Conservation (phyloP, 1,139 yeast genomes). For the Zygosaccharomyces pseudobailii region DNA sequence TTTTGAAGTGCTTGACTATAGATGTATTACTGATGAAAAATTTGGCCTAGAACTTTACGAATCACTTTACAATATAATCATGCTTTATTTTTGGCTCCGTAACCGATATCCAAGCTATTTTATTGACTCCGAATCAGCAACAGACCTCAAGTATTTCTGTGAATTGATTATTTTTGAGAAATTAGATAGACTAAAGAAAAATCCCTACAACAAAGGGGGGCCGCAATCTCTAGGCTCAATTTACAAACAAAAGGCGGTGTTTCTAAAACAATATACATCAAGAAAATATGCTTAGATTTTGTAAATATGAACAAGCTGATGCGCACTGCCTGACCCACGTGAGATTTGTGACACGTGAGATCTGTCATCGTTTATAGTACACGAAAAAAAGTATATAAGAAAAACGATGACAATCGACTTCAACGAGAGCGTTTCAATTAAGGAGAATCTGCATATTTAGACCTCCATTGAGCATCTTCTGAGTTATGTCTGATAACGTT, state of each 20-base stretch:
- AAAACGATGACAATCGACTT: neutral
- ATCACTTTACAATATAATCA: conserved; percentile 60
- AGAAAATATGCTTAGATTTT: neutral
- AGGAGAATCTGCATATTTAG: neutral
- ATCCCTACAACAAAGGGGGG: conserved; percentile 23
- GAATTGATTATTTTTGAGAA: conserved; percentile 65
- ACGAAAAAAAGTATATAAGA: neutral
- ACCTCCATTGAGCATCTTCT: neutral
- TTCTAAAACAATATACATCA: neutral
- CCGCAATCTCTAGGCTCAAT: conserved; percentile 6
- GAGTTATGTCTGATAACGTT: conserved; percentile 44
- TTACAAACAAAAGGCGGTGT: conserved; percentile 2
- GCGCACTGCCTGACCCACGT: neutral
- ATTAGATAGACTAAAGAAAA: conserved; percentile 36
- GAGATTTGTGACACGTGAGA: neutral
- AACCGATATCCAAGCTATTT: conserved; percentile 82
- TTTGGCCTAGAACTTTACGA: conserved; percentile 54
- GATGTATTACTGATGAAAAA: conserved; percentile 24
- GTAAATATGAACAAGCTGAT: neutral
- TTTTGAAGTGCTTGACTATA: conserved; percentile 27
- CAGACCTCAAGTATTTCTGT: conserved; percentile 57
- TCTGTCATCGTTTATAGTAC: neutral
- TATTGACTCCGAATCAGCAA: conserved; percentile 71
- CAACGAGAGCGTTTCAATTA: neutral
- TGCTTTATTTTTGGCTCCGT: conserved; percentile 78